These are phyloP conservation scores for Myxozyma neglecta DNA, from an alignment of 805 yeast genomes.

Conservation along the genomic window DNA sequence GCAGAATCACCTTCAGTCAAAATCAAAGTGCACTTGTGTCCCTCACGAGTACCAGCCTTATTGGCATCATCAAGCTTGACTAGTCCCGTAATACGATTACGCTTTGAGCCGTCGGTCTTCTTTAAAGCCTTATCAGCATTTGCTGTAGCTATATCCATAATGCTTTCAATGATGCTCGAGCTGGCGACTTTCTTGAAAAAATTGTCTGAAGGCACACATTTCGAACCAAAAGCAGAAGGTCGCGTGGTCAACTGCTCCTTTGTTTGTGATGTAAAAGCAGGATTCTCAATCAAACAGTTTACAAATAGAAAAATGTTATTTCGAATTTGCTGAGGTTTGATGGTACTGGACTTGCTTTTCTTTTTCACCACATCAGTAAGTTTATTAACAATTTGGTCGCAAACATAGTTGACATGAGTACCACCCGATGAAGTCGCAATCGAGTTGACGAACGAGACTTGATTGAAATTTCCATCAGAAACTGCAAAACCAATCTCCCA, in stretches of 20 bases:
- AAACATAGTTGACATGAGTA: constrained; percentile 82
- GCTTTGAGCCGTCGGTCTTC: constrained; percentile 82
- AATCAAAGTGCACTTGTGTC: constrained; percentile 87
- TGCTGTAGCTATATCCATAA: constrained; percentile 78
- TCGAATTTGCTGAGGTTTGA: constrained; percentile 84
- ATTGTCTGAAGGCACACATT: constrained; percentile 70
- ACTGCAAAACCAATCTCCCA: constrained; percentile 97
- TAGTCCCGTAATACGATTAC: constrained; percentile 81
- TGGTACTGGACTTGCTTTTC: constrained; percentile 62
- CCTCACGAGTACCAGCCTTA: constrained; percentile 91
- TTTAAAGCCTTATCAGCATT: constrained; percentile 86
- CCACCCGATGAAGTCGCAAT: constrained; percentile 98
- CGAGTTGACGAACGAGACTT: constrained; percentile 94
- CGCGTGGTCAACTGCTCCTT: constrained; percentile 93
- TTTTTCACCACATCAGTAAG: constrained; percentile 72
- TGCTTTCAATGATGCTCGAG: constrained; percentile 68
- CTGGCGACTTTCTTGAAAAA: constrained; percentile 71
- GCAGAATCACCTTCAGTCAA: constrained; percentile 98
- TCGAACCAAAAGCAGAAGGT: constrained; percentile 85
- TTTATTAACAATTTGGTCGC: constrained; percentile 81
- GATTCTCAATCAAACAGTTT: constrained; percentile 91
- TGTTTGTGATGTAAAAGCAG: constrained; percentile 96
- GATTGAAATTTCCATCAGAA: constrained; percentile 86
- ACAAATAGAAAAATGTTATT: constrained; percentile 87
- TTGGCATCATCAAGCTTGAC: constrained; percentile 93